Evolutionary conservation across 495 filamentous ascomycete genomes (phyloP), one percentile per base, ranked within the genome.

Genomic region (Talaromyces borbonicus): DNA sequence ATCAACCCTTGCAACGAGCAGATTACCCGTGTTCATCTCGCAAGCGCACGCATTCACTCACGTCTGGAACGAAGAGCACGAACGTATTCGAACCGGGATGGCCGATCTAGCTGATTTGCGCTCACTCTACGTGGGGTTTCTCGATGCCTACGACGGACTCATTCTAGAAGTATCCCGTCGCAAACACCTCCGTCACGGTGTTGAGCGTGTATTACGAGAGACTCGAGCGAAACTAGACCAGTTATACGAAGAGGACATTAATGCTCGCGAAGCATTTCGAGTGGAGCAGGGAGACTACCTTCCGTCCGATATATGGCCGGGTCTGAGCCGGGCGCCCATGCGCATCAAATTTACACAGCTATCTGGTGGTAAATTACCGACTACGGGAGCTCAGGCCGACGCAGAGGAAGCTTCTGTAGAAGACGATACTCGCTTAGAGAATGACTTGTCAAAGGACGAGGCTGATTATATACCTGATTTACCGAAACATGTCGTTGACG

Each of bases 281-380:
- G 67, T 78, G 5, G 86, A 95, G 48, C 78, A 90, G 15, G 89
- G 88, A 2, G 85, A 94, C 49, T 92, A 78, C 56, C 61, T 98
- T 15, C 92, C 92, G 0, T 78, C 80, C 2, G 93, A 96, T 55
- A 79, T 98, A 31, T 98, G 90, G 92, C 81, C 81, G 0, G 85
- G 83, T 5, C 66, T 86, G 22, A 69, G 72, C 45, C 68, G 75
- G 36, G 71, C 70, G 24, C 81, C 82, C 20, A 67, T 71, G 54
- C 69, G 73, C 37, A 80, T 79, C 40, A 65, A 78, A 41, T 70
- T 85, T 18, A 52, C 52, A 7, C 57, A 68, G 7, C 56, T 71
- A 42, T 56, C 62, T 2, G 68, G 68, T 1, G 67, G 63, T 14
- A 56, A 56, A 15, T 51, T 70, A 0, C 26, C 52, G 11, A 36